Conservation (phyloP, 208 protist genomes). For the Wallacemonas sp. region DNA sequence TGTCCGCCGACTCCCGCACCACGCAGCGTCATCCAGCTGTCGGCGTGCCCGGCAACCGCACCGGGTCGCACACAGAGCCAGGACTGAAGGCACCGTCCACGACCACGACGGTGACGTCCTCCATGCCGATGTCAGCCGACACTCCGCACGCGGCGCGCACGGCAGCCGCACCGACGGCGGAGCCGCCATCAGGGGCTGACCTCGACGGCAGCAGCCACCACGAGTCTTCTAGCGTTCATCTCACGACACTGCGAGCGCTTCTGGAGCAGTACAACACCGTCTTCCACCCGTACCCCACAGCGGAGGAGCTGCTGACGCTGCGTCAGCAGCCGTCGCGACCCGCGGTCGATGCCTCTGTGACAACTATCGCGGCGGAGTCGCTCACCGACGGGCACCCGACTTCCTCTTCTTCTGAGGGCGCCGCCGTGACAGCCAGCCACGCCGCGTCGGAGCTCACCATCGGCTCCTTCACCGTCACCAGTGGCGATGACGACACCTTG, state of each 20-base stretch:
- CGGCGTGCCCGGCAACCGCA: no score
- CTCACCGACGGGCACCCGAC: neutral
- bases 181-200: no score
- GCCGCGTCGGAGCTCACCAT: neutral
- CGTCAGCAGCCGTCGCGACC: neutral
- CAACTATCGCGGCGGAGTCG: neutral
- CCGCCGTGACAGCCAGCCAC: neutral
- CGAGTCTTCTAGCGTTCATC: no score
- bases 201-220: no score
- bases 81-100: no score
- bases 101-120: no score
- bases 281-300: neutral
- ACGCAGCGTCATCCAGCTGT: no score
- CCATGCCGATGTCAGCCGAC: no score
- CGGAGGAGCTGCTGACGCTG: neutral
- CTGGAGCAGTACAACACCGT: slow-evolving; percentile 9
- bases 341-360: neutral
- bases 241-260: neutral
- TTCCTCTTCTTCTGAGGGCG: neutral
- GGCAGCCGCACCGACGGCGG: no score
- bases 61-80: no score
- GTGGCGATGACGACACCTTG: neutral
- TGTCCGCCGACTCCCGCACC: no score
- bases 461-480: slow-evolving; percentile 1
- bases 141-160: no score